Evolutionary conservation across 192 early-diverging fungal species (phyloP).

Genomic region (Neocallimastix lanati): DNA sequence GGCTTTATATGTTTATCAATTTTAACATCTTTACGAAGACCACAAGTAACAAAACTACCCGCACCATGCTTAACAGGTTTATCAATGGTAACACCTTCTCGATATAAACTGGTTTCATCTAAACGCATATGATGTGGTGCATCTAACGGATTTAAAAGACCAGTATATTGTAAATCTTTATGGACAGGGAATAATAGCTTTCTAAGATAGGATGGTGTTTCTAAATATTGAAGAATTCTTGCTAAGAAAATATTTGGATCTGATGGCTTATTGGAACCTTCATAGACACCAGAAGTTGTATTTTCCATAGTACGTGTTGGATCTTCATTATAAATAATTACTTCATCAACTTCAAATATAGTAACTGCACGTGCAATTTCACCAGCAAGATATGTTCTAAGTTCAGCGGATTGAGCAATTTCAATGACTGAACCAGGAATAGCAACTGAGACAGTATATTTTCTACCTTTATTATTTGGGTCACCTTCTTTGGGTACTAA

Average conservation of each 20-base stretch:
- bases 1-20: conserved; percentile 30
- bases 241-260: conserved; percentile 45
- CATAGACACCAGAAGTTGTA: conserved; percentile 10
- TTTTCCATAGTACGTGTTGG: conserved; percentile 4
- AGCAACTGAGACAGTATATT: conserved; percentile 44
- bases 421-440: conserved; percentile 46
- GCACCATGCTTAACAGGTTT: conserved; percentile 1
- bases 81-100: conserved; percentile 40
- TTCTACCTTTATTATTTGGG: conserved; percentile 1
- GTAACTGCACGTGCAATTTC: conserved; percentile 40
- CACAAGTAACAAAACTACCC: conserved; percentile 28
- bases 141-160: conserved; percentile 42
- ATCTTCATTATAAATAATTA: conserved; percentile 44
- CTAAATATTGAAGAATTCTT: conserved; percentile 43
- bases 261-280: conserved; percentile 13
- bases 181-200: conserved; percentile 47
- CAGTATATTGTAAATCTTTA: conserved; percentile 39
- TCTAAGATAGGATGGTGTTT: conserved; percentile 50
- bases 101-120: conserved; percentile 33
- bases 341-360: conserved; percentile 45
- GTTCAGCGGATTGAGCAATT: conserved; percentile 34
- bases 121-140: conserved; percentile 43
- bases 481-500: not conserved
- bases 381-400: conserved; percentile 51
- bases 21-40: conserved; percentile 20